Evolutionary conservation across 2,329 filamentous ascomycete species (phyloP).

Genomic region (Domatiomyces catenatus): DNA sequence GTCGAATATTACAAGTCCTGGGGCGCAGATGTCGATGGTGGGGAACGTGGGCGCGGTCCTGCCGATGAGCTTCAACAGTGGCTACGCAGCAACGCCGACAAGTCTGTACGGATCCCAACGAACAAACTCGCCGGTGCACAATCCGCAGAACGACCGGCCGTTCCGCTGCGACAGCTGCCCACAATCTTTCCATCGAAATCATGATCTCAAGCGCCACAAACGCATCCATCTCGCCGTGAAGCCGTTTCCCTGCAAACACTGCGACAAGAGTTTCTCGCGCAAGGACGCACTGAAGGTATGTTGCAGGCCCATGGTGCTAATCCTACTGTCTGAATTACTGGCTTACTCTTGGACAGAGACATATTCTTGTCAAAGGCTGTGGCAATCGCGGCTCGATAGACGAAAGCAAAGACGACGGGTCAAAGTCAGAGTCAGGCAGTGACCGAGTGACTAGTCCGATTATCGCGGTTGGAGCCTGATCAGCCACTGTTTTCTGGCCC

Average conservation of each 20-base stretch:
- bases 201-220: slow-evolving; percentile 92
- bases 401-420: slow-evolving; percentile 9
- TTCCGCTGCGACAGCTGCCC: slow-evolving; percentile 90
- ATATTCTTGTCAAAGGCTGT: slow-evolving; percentile 53
- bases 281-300: slow-evolving; percentile 91
- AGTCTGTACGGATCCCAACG: slow-evolving; percentile 44
- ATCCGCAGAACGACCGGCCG: slow-evolving; percentile 58
- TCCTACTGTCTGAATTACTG: slow-evolving; percentile 1
- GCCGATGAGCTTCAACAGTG: slow-evolving; percentile 41
- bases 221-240: slow-evolving; percentile 89
- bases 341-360: slow-evolving; percentile 35
- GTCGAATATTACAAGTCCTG: slow-evolving; percentile 63
- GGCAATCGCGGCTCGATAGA: slow-evolving; percentile 27
- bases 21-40: slow-evolving; percentile 56
- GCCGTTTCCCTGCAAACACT: slow-evolving; percentile 79
- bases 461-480: not conserved
- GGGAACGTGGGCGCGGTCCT: slow-evolving; percentile 44
- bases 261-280: slow-evolving; percentile 90
- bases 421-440: slow-evolving; percentile 16
- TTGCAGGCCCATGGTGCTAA: slow-evolving; percentile 20
- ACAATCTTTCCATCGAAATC: slow-evolving; percentile 89
- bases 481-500: not conserved
- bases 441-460: slow-evolving; percentile 4
- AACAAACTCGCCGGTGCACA: slow-evolving; percentile 38
- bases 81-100: slow-evolving; percentile 38